Evolutionary conservation across 192 early-diverging fungal species (phyloP), one percentile per base, ranked within the genome.

Genomic region (Coemansia sp.): DNA sequence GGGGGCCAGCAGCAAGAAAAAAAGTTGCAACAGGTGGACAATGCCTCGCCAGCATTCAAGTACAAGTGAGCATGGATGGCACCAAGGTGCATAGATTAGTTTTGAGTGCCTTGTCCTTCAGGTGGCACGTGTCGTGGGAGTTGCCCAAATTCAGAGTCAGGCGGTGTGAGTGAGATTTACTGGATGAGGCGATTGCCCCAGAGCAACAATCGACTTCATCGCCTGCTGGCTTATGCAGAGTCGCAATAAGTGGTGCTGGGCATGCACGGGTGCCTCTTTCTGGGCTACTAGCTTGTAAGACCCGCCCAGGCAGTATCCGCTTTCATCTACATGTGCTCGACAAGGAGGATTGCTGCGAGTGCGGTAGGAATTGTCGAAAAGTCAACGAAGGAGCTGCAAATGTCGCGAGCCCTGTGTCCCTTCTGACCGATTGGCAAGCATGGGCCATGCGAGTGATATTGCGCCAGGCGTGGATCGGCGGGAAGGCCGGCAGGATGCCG

Each of bases 121-220:
- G 23, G 52, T 31, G 52, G 52, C 52, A 55, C 52, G 52, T 55
- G 52, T 55, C 13, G 25, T 55, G 52, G 52, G 52, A 26, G 52
- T 55, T 55, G 52, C 52, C 14, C 52, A 55, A 55, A 55, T 55
- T 55, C 52, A 55, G 52, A 55, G 52, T 55, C 52, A 55, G 52
- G 52, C 52, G 52, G 52, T 10, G 12, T 11, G 21, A 9, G 26
- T 33, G 26, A 45, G 52, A 55, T 55, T 55, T 55, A 6, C 52
- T 55, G 52, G 52, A 50, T 50, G 48, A 50, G 48, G 23, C 23
- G 48, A 50, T 50, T 50, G 48, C 48, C 48, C 38, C n/a, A n/a
- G n/a, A 11, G 7, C 48, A 50, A 50, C 48, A 50, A 50, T 50
- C 48, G n/a, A 26, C 48, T 50, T 50, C 48, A 26, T 50, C 23